These are phyloP conservation scores for Glonium stellatum DNA, from an alignment of 495 filamentous ascomycete species.

Conservation along the genomic window DNA sequence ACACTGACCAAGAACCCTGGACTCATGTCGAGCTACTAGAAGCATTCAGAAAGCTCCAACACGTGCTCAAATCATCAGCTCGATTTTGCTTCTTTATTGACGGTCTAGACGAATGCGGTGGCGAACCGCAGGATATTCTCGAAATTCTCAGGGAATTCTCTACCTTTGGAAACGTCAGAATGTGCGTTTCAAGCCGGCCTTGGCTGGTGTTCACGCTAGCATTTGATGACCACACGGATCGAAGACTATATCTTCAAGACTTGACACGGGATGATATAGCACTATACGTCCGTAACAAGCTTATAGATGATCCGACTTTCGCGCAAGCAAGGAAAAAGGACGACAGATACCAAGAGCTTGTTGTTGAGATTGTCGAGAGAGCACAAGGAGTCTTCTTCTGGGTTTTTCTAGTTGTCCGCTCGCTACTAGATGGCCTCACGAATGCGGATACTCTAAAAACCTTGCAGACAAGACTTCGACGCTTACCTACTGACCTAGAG, in stretches of 20 bases:
- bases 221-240: conserved; percentile 22
- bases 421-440: conserved; percentile 18
- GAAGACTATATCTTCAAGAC: conserved; percentile 12
- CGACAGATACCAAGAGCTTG: background rate
- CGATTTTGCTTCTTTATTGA: conserved; percentile 47
- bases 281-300: conserved; percentile 9
- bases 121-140: conserved; percentile 29
- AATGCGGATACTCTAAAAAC: conserved; percentile 17
- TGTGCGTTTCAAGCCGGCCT: conserved; percentile 47
- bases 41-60: background rate
- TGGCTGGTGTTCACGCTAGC: conserved; percentile 42
- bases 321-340: background rate
- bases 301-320: background rate
- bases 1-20: background rate
- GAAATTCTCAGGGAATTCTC: conserved; percentile 16
- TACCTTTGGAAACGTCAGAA: conserved; percentile 34
- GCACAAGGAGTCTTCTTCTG: conserved; percentile 32
- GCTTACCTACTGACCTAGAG: conserved; percentile 21
- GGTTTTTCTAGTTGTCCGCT: conserved; percentile 30
- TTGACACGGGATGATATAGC: conserved; percentile 11
- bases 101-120: conserved; percentile 43
- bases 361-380: conserved; percentile 21
- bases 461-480: conserved; percentile 12
- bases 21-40: background rate
- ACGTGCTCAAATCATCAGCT: background rate